Evolutionary conservation across 1,139 yeast species (phyloP), one percentile per base, ranked within the genome.

Genomic region (Geotrichum carabidarum): DNA sequence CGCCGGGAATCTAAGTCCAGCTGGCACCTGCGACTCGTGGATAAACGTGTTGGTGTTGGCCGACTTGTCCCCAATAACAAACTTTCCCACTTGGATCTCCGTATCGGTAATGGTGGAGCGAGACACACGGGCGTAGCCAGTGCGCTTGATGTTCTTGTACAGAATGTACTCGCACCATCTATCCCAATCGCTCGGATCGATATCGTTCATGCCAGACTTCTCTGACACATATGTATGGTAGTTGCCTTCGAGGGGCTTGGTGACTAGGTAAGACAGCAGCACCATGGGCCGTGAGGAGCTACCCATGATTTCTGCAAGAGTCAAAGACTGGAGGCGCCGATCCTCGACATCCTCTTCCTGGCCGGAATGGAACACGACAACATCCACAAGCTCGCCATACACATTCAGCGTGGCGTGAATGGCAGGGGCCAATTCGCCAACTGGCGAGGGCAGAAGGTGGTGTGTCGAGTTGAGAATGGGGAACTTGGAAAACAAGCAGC

Each of bases 91-190:
- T 74, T 93, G 99, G 56, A 93, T 80, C 70, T 93, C 99, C 1
- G 99, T 93, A 67, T 93, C 99, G 1, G 99, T 93, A 62, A 93
- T 91, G 1, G 96, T 84, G 8, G 95, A 88, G 67, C 99, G 80
- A 48, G 95, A 84, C 43, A 93, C 86, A 69, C 99, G 82, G 1
- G 98, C 98, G 68, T 93, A 93, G 1, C 95, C 98, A 1, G 87
- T 82, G 70, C 96, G 86, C 69, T 82, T 85, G 71, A 93, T 74
- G 58, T 86, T 84, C 69, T 93, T 86, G 78, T 86, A 93, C 62
- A 93, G 74, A 59, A 93, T 90, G 72, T 93, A 93, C 72, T 93
- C 95, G 74, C 99, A 93, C 99, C 99, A 93, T 73, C 99, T 81
- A 68, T 93, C 99, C 86, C 94, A 88, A 69, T 93, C 99, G 9